Evolutionary conservation across 768 basidiomycete genomes (phyloP).

Genomic region (Lactifluus volemus): DNA sequence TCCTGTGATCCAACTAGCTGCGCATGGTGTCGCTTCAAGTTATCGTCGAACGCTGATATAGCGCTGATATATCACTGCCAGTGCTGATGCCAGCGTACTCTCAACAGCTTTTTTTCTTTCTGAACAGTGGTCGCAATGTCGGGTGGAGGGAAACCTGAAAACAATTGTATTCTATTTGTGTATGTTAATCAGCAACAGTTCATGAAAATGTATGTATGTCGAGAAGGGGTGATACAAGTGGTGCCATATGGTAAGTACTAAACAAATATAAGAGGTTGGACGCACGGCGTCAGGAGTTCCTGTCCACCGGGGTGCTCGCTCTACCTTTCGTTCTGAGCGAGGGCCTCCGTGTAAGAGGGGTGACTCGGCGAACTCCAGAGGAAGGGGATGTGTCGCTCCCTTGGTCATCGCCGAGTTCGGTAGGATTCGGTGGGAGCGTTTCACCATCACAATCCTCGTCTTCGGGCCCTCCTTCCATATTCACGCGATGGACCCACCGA

Average conservation of each 20-base stretch:
- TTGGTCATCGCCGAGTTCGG: slow-evolving; percentile 26
- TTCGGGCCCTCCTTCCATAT: slow-evolving; percentile 24
- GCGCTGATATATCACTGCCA: no score
- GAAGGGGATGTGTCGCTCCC: slow-evolving; percentile 27
- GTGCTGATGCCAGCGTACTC: no score
- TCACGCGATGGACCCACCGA: slow-evolving; percentile 47
- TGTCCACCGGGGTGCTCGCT: background rate
- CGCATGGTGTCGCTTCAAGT: no score
- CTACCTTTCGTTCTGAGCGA: slow-evolving; percentile 31
- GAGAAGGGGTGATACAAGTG: background rate
- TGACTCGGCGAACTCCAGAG: slow-evolving; percentile 33
- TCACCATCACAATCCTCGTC: slow-evolving; percentile 32
- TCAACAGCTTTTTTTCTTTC: no score
- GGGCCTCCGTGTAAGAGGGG: slow-evolving; percentile 61
- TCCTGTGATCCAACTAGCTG: no score
- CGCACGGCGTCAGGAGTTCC: slow-evolving; percentile 2
- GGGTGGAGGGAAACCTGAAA: background rate
- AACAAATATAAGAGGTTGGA: background rate
- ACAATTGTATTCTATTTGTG: slow-evolving; percentile 2
- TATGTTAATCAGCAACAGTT: slow-evolving; percentile 2
- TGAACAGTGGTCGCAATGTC: no score
- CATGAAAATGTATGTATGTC: background rate
- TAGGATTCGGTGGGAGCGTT: slow-evolving; percentile 23
- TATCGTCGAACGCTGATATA: no score
- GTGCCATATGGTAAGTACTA: background rate